Evolutionary conservation across 2,329 filamentous ascomycete species (phyloP).

Genomic region (Colletotrichum magnum): DNA sequence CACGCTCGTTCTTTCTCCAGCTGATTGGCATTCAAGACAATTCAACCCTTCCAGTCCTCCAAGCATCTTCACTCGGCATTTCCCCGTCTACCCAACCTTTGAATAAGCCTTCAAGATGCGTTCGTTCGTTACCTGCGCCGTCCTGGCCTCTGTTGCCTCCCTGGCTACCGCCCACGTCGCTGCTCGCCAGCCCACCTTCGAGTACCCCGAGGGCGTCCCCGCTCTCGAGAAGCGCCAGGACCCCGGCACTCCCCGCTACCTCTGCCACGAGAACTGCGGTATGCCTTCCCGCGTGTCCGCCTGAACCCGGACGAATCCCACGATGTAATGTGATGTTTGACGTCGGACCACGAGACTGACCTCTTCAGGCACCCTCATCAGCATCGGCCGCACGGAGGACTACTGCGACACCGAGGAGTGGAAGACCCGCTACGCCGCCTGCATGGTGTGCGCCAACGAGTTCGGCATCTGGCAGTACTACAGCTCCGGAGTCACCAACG

Average conservation of each 20-base stretch:
- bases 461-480: slow-evolving; percentile 62
- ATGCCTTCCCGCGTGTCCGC: slow-evolving; percentile 35
- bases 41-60: slow-evolving; percentile 17
- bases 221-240: slow-evolving; percentile 57
- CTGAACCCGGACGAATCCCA: no score
- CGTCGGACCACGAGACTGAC: background rate
- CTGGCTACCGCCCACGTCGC: slow-evolving; percentile 25
- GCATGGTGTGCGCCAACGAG: slow-evolving; percentile 59
- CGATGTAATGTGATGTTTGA: no score
- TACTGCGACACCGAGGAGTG: slow-evolving; percentile 57
- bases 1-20: slow-evolving; percentile 27
- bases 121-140: slow-evolving; percentile 37
- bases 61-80: slow-evolving; percentile 15
- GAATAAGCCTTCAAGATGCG: slow-evolving; percentile 33
- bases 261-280: slow-evolving; percentile 64
- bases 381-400: slow-evolving; percentile 51
- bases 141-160: slow-evolving; percentile 36
- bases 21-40: slow-evolving; percentile 34
- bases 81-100: background rate
- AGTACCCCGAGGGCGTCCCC: slow-evolving; percentile 33
- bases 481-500: slow-evolving; percentile 50
- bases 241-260: slow-evolving; percentile 59
- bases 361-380: slow-evolving; percentile 45
- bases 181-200: slow-evolving; percentile 17
- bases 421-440: slow-evolving; percentile 56